Conservation (phyloP, 129 eudicot genomes). For the Tagetes erecta region DNA sequence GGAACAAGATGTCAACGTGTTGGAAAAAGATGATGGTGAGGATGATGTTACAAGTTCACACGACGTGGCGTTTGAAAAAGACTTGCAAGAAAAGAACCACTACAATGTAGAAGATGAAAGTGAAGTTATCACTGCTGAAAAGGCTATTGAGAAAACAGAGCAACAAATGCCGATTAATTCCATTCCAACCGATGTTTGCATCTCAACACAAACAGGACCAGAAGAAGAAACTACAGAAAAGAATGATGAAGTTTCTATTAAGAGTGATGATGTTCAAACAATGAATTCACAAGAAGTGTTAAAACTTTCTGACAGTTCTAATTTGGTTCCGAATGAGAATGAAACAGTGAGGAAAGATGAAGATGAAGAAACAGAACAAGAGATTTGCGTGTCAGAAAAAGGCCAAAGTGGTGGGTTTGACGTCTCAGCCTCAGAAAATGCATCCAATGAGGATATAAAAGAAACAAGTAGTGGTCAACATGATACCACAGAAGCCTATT, state of each 20-base stretch:
- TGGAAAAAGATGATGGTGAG: neutral
- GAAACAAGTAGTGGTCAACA: constrained; percentile 6
- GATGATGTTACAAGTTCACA: neutral
- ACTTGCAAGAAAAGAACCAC: constrained; percentile 5
- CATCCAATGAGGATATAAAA: constrained; percentile 18
- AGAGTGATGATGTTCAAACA: constrained; percentile 11
- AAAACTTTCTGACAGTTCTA: constrained; percentile 10
- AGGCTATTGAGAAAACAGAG: constrained; percentile 18
- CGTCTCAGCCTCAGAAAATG: constrained; percentile 14
- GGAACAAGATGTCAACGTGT: constrained; percentile 10
- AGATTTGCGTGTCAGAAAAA: constrained; percentile 17
- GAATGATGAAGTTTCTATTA: constrained; percentile 14
- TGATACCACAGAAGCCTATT: neutral
- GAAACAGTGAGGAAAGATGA: constrained; percentile 18
- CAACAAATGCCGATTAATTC: neutral
- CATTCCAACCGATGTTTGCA: constrained; percentile 10
- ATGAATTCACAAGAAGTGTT: constrained; percentile 25
- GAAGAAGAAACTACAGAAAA: constrained; percentile 3
- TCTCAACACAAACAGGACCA: constrained; percentile 22
- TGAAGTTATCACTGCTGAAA: constrained; percentile 9
- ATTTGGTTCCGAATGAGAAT: constrained; percentile 5
- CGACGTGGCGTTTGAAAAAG: neutral
- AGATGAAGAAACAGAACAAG: constrained; percentile 20
- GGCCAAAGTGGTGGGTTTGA: neutral
- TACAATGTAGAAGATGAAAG: neutral